A percentile compares a stretch with the other conserved stretches of the same genome.
Evolutionary conservation across 768 basidiomycete species (phyloP).

Genomic region (Boletus coccyginus): DNA sequence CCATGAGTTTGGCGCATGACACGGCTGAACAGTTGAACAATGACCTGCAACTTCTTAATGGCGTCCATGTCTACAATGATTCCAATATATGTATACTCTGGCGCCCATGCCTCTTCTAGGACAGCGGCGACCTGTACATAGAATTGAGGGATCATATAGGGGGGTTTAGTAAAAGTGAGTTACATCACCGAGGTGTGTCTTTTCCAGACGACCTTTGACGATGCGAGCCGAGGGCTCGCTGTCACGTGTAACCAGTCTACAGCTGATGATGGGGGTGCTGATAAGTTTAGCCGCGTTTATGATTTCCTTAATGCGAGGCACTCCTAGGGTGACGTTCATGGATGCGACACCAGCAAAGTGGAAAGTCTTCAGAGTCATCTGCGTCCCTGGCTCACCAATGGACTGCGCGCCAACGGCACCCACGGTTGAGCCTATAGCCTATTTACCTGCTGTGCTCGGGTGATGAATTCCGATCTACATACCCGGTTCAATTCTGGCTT

Average conservation of each 20-base stretch:
- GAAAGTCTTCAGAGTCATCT: constrained; percentile 99
- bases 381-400: constrained; percentile 98
- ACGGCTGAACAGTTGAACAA: background rate
- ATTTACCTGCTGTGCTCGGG: background rate
- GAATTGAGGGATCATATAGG: background rate
- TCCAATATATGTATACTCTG: constrained; percentile 88
- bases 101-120: constrained; percentile 94
- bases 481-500: constrained; percentile 97
- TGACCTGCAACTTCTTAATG: constrained; percentile 83
- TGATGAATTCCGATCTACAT: background rate
- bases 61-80: constrained; percentile 89
- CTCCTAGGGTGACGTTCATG: constrained; percentile 99
- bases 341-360: constrained; percentile 99
- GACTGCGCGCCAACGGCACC: constrained; percentile 99
- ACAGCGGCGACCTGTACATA: constrained; percentile 75
- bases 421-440: constrained; percentile 79
- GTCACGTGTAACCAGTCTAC: constrained; percentile 79
- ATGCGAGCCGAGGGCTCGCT: constrained; percentile 96
- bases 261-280: constrained; percentile 97
- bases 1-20: background rate
- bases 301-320: constrained; percentile 99
- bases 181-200: constrained; percentile 92
- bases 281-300: constrained; percentile 99
- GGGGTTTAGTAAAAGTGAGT: constrained; percentile 19
- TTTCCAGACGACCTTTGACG: constrained; percentile 94